These are phyloP conservation scores for Ligustrum vulgare DNA, from an alignment of 257 asterid genomes.

Conservation along the genomic window DNA sequence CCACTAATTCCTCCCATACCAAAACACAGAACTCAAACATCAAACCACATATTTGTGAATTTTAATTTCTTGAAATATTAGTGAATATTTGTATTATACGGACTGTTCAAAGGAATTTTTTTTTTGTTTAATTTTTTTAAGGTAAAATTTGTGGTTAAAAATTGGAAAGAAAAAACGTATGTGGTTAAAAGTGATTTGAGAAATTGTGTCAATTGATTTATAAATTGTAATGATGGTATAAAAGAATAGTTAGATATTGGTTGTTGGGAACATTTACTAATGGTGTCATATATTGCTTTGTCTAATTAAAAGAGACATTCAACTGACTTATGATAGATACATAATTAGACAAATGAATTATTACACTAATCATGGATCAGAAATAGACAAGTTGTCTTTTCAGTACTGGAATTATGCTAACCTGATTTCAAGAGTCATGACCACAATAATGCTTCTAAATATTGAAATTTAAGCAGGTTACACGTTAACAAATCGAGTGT, in stretches of 20 bases:
- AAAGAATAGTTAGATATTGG: no score
- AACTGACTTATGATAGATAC: conserved; percentile 20
- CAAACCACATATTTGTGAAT: neutral
- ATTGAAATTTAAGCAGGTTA: neutral
- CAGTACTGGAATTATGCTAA: conserved; percentile 8
- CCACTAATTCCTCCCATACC: no score
- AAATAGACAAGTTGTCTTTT: conserved; percentile 1
- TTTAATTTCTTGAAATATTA: neutral
- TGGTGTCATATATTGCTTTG: conserved; percentile 27
- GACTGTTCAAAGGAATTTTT: no score
- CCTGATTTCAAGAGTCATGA: conserved; percentile 4
- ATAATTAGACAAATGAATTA: conserved; percentile 19
- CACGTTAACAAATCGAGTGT: neutral
- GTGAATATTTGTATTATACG: neutral
- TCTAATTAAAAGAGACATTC: conserved; percentile 28
- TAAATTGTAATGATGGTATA: no score
- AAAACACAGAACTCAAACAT: conserved; percentile 7
- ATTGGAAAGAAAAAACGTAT: no score
- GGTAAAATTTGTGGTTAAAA: no score
- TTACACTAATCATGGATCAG: conserved; percentile 14
- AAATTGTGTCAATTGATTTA: no score
- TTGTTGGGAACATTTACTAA: conserved; percentile 19
- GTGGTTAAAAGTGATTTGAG: no score
- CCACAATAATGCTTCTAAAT: neutral
- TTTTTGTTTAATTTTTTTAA: no score